These are phyloP conservation scores for Ceratocystis cacaofunesta DNA, from an alignment of 2,329 filamentous ascomycete genomes.

Conservation along the genomic window DNA sequence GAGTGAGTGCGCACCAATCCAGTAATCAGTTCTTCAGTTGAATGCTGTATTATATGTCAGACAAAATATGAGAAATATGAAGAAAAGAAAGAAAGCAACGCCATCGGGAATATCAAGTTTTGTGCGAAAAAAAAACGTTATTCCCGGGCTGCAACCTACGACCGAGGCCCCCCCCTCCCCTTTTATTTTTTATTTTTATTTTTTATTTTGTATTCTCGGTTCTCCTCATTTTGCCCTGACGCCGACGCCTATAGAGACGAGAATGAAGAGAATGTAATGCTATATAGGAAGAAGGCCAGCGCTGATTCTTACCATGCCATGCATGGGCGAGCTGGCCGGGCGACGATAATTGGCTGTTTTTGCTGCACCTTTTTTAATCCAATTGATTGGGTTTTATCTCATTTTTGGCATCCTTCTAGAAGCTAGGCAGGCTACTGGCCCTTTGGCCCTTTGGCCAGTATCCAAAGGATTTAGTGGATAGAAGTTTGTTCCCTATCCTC, in stretches of 20 bases:
- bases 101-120: neutral
- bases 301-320: too few relatives aligned
- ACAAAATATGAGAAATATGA: neutral
- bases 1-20: too few relatives aligned
- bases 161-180: neutral
- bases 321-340: too few relatives aligned
- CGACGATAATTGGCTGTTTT: neutral
- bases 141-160: neutral
- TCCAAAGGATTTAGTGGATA: neutral
- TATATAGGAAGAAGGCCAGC: too few relatives aligned
- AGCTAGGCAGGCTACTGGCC: neutral
- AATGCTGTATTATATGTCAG: too few relatives aligned
- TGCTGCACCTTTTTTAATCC: neutral
- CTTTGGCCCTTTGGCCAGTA: neutral
- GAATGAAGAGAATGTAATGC: too few relatives aligned
- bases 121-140: neutral
- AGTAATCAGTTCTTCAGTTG: too few relatives aligned
- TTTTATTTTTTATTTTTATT: too few relatives aligned
- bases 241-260: too few relatives aligned
- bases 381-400: neutral
- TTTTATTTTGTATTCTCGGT: too few relatives aligned
- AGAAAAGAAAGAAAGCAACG: neutral
- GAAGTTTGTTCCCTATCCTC: neutral
- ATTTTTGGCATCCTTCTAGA: conserved; percentile 4
- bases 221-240: too few relatives aligned